Base-by-base conservation (phyloP, 2,329 filamentous ascomycete species). In the Calonectria pseudoreteaudii region DNA sequence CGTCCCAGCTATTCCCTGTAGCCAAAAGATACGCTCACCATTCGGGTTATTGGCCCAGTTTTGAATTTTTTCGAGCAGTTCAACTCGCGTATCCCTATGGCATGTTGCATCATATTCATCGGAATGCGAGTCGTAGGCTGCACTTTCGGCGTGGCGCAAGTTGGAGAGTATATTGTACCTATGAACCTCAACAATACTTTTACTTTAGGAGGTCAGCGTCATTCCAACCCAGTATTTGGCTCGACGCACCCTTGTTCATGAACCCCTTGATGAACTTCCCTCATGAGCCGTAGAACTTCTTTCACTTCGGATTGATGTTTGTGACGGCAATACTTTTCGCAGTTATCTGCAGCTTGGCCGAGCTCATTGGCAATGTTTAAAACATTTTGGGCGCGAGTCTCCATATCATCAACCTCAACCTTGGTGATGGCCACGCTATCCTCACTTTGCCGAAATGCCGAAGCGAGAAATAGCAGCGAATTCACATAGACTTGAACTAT, bases 1-100 rank as follows among this genome's bases (percentile, higher is more conserved):
- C 0, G 82, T 86, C 0, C 85, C 84, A 14, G 84, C 84, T 77
- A 85, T 84, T 4, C 84, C 84, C 13, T 82, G 82, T 1, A 86
- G 78, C 84, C 82, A 86, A 69, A 85, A 84, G 4, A 86, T 79
- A 16, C 74, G 23, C 41, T 82, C 70, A 23, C 68, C 50, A 7
- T 75, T 18, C 5, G 70, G 71, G 18, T 80, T 68, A 1, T 78
- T 62, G 4, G 72, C 77, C 85, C 83, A 86, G 4, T 75, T 31
- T 10, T 38, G 20, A 28, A 86, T 83, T 6, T 81, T 11, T 2
- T 68, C 23, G 1, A 84, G 77, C 14, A 86, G 78, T 0, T 84
- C 77, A 5, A 80, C 73, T 70, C 81, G 78, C 5, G 84, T 86
- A 23, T 75, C 69, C n/a, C 68, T 74, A 16, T 80, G 76, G 50